Evolutionary conservation across 306 rosid genomes (phyloP), one percentile per base, ranked within the genome.

Genomic region (Corylus avellana): DNA sequence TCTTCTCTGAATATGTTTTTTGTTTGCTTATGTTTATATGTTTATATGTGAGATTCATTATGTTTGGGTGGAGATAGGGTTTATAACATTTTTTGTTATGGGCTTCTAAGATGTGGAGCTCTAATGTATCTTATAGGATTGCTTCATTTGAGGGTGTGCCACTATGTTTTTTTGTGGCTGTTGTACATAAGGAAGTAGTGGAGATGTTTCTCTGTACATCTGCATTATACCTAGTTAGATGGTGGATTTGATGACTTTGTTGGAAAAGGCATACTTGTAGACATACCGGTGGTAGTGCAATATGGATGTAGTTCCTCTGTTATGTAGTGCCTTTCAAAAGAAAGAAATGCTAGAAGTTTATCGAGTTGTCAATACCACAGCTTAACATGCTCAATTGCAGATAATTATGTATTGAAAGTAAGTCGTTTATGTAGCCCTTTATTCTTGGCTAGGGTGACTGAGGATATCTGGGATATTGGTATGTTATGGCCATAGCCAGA

Each of bases 101-200:
- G 57, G 71, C 74, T 56, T 46, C 16, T 42, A 51, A 70, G 69
- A 22, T 69, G 47, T 55, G 53, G 54, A 74, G 77, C 48, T 55
- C 11, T 55, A 56, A 54, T 42, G 64, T 42, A 49, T 54, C 74
- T 64, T 79, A 22, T 77, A 42, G 77, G 47, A 62, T 29, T 62
- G 9, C 42, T 67, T 37, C 72, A 17, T 67, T 37, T 39, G 42
- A 58, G 35, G 11, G 13, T 0, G 4, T 58, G 64, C 32, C 29
- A 3, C 32, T 32, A 58, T 20, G 27, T 58, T 58, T 58, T 4
- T 58, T 4, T 58, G 9, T 58, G 64, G 25, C 27, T 58, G 4
- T 18, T 3, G 4, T 18, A 9, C 49, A 39, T 39, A 49, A 37
- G 50, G 27, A 67, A 67, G 27, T 56, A 10, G 37, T 75, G 48